These are phyloP conservation scores for Clarireedia paspali DNA, from an alignment of 2,329 filamentous ascomycete genomes.

Conservation along the genomic window DNA sequence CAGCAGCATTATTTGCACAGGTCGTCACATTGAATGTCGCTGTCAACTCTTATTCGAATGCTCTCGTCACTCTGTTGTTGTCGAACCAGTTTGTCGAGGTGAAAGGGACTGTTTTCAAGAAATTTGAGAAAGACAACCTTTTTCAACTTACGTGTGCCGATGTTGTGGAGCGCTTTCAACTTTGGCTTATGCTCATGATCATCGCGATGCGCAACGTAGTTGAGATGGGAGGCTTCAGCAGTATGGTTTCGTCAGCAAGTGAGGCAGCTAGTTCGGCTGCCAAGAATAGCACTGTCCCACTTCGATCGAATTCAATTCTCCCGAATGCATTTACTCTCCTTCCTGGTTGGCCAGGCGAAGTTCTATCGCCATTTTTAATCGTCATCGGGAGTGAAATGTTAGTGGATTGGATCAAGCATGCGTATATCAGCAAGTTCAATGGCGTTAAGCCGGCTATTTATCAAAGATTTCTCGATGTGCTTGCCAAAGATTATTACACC, in stretches of 20 bases:
- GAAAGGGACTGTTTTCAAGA: conserved; percentile 97
- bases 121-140: conserved; percentile 94
- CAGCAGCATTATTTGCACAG: conserved; percentile 87
- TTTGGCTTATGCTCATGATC: conserved; percentile 95
- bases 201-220: conserved; percentile 95
- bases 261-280: conserved; percentile 40
- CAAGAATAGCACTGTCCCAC: conserved; percentile 31
- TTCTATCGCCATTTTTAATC: conserved; percentile 85
- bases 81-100: conserved; percentile 99
- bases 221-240: conserved; percentile 79
- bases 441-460: conserved; percentile 91
- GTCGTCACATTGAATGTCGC: conserved; percentile 97
- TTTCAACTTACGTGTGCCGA: conserved; percentile 97
- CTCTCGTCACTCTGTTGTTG: conserved; percentile 80
- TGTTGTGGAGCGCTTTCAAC: conserved; percentile 91
- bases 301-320: conserved; percentile 66
- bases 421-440: conserved; percentile 98
- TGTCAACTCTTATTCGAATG: conserved; percentile 97
- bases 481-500: conserved; percentile 97
- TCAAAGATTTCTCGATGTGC: conserved; percentile 78
- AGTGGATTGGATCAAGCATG: conserved; percentile 95
- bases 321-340: conserved; percentile 88
- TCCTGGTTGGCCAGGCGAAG: conserved; percentile 79
- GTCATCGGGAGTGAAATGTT: conserved; percentile 95
- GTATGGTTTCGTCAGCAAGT: conserved; percentile 37